Percentiles rank a stretch among this genome's conserved stretches.
These are phyloP conservation scores for Echria macrotheca DNA, from an alignment of 495 filamentous ascomycete genomes.

Conservation along the genomic window DNA sequence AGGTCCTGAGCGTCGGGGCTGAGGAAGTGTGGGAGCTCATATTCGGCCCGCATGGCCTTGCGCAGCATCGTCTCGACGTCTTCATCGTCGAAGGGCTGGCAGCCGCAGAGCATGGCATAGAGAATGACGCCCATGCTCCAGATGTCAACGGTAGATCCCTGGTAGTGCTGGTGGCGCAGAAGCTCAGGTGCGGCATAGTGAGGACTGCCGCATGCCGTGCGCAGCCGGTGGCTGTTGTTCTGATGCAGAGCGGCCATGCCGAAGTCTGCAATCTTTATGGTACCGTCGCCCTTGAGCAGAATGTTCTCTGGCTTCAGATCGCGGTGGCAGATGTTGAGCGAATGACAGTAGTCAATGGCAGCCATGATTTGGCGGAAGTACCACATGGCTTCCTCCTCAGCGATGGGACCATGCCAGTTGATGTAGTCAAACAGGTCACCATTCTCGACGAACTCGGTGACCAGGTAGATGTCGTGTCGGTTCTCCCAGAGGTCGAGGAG, in stretches of 20 bases:
- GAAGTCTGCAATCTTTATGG: constrained; percentile 93
- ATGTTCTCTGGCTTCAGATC: constrained; percentile 97
- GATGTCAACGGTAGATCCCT: constrained; percentile 78
- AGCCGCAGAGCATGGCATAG: constrained; percentile 73
- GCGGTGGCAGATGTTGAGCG: constrained; percentile 89
- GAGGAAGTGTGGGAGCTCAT: constrained; percentile 63
- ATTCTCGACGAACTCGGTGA: constrained; percentile 88
- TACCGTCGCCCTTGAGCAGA: constrained; percentile 63
- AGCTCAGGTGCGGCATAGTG: constrained; percentile 96
- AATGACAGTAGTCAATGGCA: constrained; percentile 87
- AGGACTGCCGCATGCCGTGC: constrained; percentile 89
- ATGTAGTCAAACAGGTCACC: constrained; percentile 89
- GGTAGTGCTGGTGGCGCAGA: constrained; percentile 63
- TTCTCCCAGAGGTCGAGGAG: constrained; percentile 97
- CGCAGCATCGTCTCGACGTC: constrained; percentile 52
- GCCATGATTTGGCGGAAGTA: constrained; percentile 90
- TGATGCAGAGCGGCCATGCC: constrained; percentile 96
- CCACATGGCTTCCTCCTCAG: constrained; percentile 72
- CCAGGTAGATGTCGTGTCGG: constrained; percentile 84
- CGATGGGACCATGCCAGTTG: constrained; percentile 56
- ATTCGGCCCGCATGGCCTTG: constrained; percentile 65
- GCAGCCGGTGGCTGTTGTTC: constrained; percentile 59
- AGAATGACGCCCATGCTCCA: constrained; percentile 95
- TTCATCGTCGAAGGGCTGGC: constrained; percentile 75
- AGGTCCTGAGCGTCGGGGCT: constrained; percentile 71